These are phyloP conservation scores for Yarrowia galli DNA, from an alignment of 1,139 yeast genomes.

Conservation along the genomic window DNA sequence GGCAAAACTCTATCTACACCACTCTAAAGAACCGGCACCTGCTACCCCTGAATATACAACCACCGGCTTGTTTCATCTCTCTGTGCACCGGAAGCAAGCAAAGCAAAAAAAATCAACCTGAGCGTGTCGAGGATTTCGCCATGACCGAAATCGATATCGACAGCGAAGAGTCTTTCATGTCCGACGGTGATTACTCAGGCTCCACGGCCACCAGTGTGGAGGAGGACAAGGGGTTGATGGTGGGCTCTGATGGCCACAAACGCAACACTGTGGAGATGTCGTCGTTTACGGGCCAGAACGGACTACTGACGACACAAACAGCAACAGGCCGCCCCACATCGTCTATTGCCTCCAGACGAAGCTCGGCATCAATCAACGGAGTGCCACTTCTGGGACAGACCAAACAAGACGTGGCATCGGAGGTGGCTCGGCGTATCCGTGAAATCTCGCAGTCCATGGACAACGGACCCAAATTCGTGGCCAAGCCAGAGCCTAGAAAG, in stretches of 20 bases:
- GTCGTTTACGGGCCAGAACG: no score
- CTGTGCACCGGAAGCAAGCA: no score
- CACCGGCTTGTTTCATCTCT: not conserved
- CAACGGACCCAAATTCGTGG: not conserved
- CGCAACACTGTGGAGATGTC: not conserved
- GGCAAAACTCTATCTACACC: not conserved
- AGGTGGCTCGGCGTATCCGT: constrained; percentile 27
- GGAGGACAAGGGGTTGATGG: constrained; percentile 6
- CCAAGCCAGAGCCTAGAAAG: constrained; percentile 19
- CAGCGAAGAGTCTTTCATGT: constrained; percentile 37
- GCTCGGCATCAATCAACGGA: constrained; percentile 25
- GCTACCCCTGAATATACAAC: constrained; percentile 5
- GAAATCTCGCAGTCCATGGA: constrained; percentile 22
- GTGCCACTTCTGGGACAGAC: constrained; percentile 21
- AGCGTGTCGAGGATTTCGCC: constrained; percentile 7
- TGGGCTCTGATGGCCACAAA: no score
- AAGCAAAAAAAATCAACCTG: no score
- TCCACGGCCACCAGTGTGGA: constrained; percentile 21
- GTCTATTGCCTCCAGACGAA: not conserved
- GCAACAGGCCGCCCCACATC: not conserved
- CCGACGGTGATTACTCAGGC: constrained; percentile 17
- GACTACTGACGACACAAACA: no score
- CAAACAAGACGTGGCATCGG: constrained; percentile 27
- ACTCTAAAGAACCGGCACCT: no score
- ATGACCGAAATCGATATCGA: constrained; percentile 31